Conservation (phyloP, 2,329 filamentous ascomycete genomes). For the Colletotrichum godetiae region DNA sequence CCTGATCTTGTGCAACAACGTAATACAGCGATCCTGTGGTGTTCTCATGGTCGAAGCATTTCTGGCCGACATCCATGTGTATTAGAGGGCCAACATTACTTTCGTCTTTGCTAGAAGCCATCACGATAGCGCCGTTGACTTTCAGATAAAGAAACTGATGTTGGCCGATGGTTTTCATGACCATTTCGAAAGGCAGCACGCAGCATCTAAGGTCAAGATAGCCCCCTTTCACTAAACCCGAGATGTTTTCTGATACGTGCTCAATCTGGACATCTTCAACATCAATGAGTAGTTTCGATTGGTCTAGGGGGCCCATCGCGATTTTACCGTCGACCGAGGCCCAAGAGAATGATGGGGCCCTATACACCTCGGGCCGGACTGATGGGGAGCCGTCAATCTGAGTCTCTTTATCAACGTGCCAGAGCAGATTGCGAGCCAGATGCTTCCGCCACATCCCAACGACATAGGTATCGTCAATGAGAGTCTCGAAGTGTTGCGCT, state of each 20-base stretch:
- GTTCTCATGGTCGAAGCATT: constrained; percentile 6
- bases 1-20: background rate
- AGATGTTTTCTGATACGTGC: background rate
- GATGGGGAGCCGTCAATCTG: constrained; percentile 18
- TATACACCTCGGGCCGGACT: fast-evolving
- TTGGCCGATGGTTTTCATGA: background rate
- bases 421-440: background rate
- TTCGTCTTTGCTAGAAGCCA: background rate
- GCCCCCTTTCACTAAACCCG: constrained; percentile 3
- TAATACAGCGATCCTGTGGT: background rate
- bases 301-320: fast-evolving
- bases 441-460: constrained; percentile 5
- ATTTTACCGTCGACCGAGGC: background rate
- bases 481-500: background rate
- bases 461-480: background rate
- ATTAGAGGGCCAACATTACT: background rate
- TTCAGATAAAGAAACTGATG: background rate
- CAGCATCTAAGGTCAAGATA: background rate
- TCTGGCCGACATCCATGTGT: background rate
- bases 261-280: background rate
- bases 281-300: background rate
- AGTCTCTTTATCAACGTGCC: background rate
- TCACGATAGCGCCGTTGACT: background rate
- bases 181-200: background rate
- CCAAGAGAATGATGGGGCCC: constrained; percentile 11